Conservation (phyloP, 2,329 filamentous ascomycete genomes). For the Coleophoma cylindrospora region DNA sequence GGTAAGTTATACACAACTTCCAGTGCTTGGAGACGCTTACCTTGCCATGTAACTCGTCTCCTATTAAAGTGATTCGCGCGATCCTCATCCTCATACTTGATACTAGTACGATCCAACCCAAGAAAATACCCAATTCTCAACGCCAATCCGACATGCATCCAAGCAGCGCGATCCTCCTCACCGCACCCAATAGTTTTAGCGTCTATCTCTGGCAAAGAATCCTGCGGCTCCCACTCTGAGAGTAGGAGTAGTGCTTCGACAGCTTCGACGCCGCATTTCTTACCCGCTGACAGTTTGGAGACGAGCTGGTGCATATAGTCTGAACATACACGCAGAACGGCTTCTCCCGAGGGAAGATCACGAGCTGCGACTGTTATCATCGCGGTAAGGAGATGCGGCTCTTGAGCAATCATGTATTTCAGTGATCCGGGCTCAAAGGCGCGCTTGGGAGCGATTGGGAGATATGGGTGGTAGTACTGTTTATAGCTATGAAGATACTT, state of each 20-base stretch:
- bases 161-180: conserved; percentile 67
- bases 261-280: conserved; percentile 61
- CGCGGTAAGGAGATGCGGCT: conserved; percentile 62
- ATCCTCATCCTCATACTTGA: conserved; percentile 52
- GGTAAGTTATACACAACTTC: no score
- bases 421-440: conserved; percentile 53
- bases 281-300: conserved; percentile 59
- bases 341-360: conserved; percentile 57
- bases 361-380: conserved; percentile 66
- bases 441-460: conserved; percentile 57
- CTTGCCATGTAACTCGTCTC: conserved; percentile 63
- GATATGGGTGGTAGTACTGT: conserved; percentile 62
- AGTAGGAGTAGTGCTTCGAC: conserved; percentile 64
- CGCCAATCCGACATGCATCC: conserved; percentile 70
- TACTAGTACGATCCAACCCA: conserved; percentile 62
- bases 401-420: conserved; percentile 49
- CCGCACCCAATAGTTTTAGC: conserved; percentile 60
- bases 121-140: conserved; percentile 66
- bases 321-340: conserved; percentile 59
- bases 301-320: conserved; percentile 65
- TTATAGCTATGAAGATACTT: conserved; percentile 50
- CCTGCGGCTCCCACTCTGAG: conserved; percentile 55
- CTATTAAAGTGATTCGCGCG: conserved; percentile 55
- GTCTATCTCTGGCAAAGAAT: conserved; percentile 9
- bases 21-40: conserved; percentile 27